Conservation (phyloP, 441 rosid species). For the Corymbia citriodora region DNA sequence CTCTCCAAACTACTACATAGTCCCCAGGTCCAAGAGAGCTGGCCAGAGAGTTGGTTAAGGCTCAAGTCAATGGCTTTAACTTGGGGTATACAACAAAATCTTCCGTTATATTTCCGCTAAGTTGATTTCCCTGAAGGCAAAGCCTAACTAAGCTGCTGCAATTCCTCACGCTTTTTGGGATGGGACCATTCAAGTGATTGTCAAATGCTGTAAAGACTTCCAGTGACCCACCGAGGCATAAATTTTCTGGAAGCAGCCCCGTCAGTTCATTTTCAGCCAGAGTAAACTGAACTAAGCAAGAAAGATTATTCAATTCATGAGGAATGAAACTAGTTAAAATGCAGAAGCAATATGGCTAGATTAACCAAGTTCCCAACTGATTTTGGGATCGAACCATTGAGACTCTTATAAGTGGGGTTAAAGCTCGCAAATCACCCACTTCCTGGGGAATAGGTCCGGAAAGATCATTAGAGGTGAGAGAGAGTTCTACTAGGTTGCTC, state of each 20-base stretch:
- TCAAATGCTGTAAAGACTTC: slow-evolving; percentile 7
- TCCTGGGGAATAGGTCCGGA: neutral
- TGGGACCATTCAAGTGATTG: slow-evolving; percentile 29
- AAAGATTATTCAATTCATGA: neutral
- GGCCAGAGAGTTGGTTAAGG: slow-evolving; percentile 20
- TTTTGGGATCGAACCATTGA: neutral
- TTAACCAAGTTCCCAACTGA: neutral
- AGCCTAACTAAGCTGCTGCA: slow-evolving; percentile 24
- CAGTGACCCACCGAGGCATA: slow-evolving; percentile 25
- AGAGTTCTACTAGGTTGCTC: neutral
- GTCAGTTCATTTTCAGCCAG: neutral
- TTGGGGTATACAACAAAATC: slow-evolving; percentile 26
- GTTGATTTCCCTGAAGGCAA: slow-evolving; percentile 21
- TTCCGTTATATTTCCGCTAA: slow-evolving; percentile 17
- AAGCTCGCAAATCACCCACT: neutral
- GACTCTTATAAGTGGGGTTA: neutral
- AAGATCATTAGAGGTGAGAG: neutral
- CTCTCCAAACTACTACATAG: slow-evolving; percentile 2
- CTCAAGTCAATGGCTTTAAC: slow-evolving; percentile 22
- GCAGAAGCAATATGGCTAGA: neutral
- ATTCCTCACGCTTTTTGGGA: slow-evolving; percentile 24
- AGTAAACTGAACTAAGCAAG: neutral
- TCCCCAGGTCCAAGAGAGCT: slow-evolving; percentile 22
- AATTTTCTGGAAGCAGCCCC: neutral
- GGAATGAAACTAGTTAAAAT: neutral